Conservation (phyloP, 2,329 filamentous ascomycete genomes). For the Curvularia verruculosa region DNA sequence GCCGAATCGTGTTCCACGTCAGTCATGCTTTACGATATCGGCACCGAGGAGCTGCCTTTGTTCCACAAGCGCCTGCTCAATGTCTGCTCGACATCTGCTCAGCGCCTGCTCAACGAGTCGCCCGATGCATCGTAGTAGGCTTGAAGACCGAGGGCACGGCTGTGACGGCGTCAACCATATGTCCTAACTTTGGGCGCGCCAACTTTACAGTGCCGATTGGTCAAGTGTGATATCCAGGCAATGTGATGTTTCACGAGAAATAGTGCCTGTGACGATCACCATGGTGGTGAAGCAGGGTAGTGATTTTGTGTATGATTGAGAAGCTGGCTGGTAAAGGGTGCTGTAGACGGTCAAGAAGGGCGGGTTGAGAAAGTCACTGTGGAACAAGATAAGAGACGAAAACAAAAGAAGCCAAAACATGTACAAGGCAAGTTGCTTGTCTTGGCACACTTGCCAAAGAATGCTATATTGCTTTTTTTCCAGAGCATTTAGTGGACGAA, state of each 20-base stretch:
- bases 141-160: conserved; percentile 36
- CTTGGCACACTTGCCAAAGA: background rate
- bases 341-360: conserved; percentile 50
- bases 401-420: background rate
- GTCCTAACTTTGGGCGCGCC: conserved; percentile 48
- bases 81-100: too few relatives aligned
- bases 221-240: conserved; percentile 50
- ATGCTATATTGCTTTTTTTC: conserved; percentile 5
- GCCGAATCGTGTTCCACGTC: conserved; percentile 50
- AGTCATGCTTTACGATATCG: conserved; percentile 53
- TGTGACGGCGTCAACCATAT: conserved; percentile 45
- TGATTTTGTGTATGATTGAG: conserved; percentile 52
- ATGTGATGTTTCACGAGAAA: conserved; percentile 51
- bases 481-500: background rate
- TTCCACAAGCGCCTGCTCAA: conserved; percentile 49
- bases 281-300: conserved; percentile 53
- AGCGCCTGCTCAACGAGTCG: conserved; percentile 43
- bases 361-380: conserved; percentile 31
- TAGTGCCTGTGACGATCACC: conserved; percentile 53
- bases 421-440: background rate
- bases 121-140: conserved; percentile 44
- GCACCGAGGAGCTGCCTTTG: conserved; percentile 51
- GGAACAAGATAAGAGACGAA: background rate
- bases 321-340: conserved; percentile 49
- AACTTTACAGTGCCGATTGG: conserved; percentile 54